Evolutionary conservation across 2,329 filamentous ascomycete genomes (phyloP).

Genomic region (Madurella mycetomatis): DNA sequence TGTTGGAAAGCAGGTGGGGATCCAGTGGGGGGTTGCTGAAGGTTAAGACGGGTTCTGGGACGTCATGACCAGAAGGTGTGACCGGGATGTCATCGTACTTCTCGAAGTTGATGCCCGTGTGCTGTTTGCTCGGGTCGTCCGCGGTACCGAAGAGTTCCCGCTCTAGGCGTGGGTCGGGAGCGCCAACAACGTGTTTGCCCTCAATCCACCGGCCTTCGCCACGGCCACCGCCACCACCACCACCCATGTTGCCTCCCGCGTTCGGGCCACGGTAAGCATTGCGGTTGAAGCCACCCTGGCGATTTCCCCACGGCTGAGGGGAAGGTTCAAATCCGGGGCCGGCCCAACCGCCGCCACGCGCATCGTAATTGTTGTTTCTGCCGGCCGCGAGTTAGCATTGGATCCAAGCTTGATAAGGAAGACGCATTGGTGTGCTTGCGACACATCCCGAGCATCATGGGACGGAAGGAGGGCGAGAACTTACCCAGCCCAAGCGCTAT

Average conservation of each 20-base stretch:
- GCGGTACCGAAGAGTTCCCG: slow-evolving; percentile 89
- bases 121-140: slow-evolving; percentile 91
- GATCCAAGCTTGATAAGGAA: neutral
- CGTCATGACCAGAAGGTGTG: slow-evolving; percentile 88
- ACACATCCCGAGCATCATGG: slow-evolving; percentile 1
- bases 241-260: slow-evolving; percentile 41
- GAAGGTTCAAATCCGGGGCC: slow-evolving; percentile 13
- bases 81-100: slow-evolving; percentile 99
- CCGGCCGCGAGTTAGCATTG: slow-evolving; percentile 22
- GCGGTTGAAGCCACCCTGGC: slow-evolving; percentile 49
- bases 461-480: slow-evolving; percentile 30
- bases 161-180: slow-evolving; percentile 82
- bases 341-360: slow-evolving; percentile 26
- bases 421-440: neutral
- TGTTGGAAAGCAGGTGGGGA: slow-evolving; percentile 88
- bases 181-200: slow-evolving; percentile 91
- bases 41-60: slow-evolving; percentile 82
- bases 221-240: slow-evolving; percentile 59
- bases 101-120: slow-evolving; percentile 99
- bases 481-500: slow-evolving; percentile 62
- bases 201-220: slow-evolving; percentile 96
- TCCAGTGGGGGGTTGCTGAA: slow-evolving; percentile 96
- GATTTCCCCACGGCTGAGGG: slow-evolving; percentile 22
- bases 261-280: slow-evolving; percentile 57
- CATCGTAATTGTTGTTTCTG: slow-evolving; percentile 47